Conservation (phyloP, 2,329 filamentous ascomycete genomes). For the Fonsecaea erecta region DNA sequence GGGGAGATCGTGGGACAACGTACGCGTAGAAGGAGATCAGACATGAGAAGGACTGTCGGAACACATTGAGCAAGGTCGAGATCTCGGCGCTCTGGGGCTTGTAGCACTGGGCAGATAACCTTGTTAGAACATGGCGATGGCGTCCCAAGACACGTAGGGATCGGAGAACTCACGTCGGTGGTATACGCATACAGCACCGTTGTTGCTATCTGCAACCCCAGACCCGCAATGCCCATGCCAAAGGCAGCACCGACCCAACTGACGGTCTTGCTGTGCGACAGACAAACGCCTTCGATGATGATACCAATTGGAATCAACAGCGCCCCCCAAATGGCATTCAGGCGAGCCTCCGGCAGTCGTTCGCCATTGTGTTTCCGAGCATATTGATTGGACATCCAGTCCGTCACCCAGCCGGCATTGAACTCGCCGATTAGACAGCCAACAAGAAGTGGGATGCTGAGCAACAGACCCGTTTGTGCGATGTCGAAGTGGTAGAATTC, state of each 20-base stretch:
- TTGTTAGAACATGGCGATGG: neutral
- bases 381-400: slow-evolving; percentile 16
- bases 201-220: slow-evolving; percentile 45
- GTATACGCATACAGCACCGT: slow-evolving; percentile 45
- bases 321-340: slow-evolving; percentile 16
- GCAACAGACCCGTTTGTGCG: slow-evolving; percentile 33
- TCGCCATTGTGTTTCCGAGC: slow-evolving; percentile 14
- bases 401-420: slow-evolving; percentile 28
- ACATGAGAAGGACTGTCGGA: slow-evolving; percentile 42
- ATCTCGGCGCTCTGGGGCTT: slow-evolving; percentile 45
- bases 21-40: slow-evolving; percentile 42
- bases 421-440: slow-evolving; percentile 37
- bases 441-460: slow-evolving; percentile 35
- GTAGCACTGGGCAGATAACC: slow-evolving; percentile 39
- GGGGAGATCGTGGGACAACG: neutral
- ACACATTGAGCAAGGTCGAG: slow-evolving; percentile 42
- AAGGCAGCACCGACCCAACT: slow-evolving; percentile 42
- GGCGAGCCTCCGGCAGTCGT: slow-evolving; percentile 15
- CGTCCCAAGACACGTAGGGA: neutral
- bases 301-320: slow-evolving; percentile 38
- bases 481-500: slow-evolving; percentile 37
- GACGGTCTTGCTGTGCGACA: slow-evolving; percentile 38
- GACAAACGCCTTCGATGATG: slow-evolving; percentile 41
- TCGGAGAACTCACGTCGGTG: slow-evolving; percentile 38
- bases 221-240: slow-evolving; percentile 44